phyloP scores from a whole-genome alignment of 2,329 filamentous ascomycete species.

The Xylaria sp. region DNA sequence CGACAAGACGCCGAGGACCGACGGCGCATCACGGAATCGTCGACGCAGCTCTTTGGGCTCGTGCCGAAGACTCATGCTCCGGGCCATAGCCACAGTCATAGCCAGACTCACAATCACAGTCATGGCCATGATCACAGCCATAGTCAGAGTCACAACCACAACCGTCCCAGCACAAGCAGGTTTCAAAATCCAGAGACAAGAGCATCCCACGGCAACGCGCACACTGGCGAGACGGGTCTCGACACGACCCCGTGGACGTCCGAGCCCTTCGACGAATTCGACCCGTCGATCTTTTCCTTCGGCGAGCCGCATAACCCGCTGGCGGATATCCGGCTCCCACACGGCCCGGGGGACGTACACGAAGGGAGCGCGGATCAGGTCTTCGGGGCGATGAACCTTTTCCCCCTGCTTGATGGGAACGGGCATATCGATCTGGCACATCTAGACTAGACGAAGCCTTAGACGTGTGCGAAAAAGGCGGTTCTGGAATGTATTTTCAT shows the following conservation, averaged over 20 bases:
- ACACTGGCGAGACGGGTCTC: not conserved
- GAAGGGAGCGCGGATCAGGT: slow-evolving; percentile 53
- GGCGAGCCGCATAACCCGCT: slow-evolving; percentile 33
- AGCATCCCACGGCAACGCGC: not conserved
- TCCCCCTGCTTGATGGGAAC: slow-evolving; percentile 62
- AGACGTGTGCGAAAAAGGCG: too few relatives aligned
- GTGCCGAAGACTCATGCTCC: slow-evolving; percentile 48
- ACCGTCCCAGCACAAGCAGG: not conserved
- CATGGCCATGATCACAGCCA: not conserved
- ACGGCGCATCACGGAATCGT: slow-evolving; percentile 60
- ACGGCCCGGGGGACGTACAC: slow-evolving; percentile 47
- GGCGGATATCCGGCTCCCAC: slow-evolving; percentile 45
- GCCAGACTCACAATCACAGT: not conserved
- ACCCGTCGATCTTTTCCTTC: slow-evolving; percentile 44
- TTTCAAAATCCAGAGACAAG: not conserved
- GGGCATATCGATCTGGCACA: slow-evolving; percentile 64
- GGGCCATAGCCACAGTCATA: not conserved
- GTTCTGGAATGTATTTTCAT: too few relatives aligned
- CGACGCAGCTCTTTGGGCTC: slow-evolving; percentile 63
- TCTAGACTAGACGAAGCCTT: not conserved
- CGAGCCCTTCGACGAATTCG: slow-evolving; percentile 33
- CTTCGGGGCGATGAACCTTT: slow-evolving; percentile 60
- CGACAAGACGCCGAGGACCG: slow-evolving; percentile 60
- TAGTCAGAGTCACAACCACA: not conserved
- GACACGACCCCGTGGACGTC: slow-evolving; percentile 7